These are phyloP conservation scores for Cryphonectria naterciae DNA, from an alignment of 2,329 filamentous ascomycete genomes.

Conservation along the genomic window DNA sequence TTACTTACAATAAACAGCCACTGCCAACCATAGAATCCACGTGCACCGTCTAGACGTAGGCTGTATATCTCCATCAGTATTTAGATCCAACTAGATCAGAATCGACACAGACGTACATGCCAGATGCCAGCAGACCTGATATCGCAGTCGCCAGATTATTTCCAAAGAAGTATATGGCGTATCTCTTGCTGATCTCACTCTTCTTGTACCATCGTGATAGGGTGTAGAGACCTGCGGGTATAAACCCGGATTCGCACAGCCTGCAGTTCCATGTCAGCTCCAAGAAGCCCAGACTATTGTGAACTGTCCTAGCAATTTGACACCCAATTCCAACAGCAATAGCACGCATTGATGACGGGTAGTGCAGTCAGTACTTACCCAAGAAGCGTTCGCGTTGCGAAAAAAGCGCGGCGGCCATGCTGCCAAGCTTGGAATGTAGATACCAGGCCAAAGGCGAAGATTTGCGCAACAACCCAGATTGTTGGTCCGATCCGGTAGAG, in stretches of 20 bases:
- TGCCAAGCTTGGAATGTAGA: constrained; percentile 47
- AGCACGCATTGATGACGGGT: constrained; percentile 19
- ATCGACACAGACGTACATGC: constrained; percentile 34
- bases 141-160: constrained; percentile 47
- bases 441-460: constrained; percentile 43
- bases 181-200: constrained; percentile 49
- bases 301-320: neutral
- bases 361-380: constrained; percentile 33
- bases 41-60: constrained; percentile 40
- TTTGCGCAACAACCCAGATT: constrained; percentile 43
- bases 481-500: constrained; percentile 39
- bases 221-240: constrained; percentile 52
- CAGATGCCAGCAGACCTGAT: constrained; percentile 48
- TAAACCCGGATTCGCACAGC: constrained; percentile 47
- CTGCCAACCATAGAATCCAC: constrained; percentile 39
- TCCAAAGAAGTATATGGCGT: constrained; percentile 50
- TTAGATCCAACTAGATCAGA: neutral
- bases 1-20: constrained; percentile 40
- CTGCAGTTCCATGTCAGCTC: constrained; percentile 17
- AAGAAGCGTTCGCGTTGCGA: constrained; percentile 44
- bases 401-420: constrained; percentile 41
- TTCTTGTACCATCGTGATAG: constrained; percentile 53
- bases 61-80: neutral
- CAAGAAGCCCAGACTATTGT: neutral
- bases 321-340: neutral